Conservation (phyloP, 2,329 filamentous ascomycete species). For the Xylariaceae sp. region DNA sequence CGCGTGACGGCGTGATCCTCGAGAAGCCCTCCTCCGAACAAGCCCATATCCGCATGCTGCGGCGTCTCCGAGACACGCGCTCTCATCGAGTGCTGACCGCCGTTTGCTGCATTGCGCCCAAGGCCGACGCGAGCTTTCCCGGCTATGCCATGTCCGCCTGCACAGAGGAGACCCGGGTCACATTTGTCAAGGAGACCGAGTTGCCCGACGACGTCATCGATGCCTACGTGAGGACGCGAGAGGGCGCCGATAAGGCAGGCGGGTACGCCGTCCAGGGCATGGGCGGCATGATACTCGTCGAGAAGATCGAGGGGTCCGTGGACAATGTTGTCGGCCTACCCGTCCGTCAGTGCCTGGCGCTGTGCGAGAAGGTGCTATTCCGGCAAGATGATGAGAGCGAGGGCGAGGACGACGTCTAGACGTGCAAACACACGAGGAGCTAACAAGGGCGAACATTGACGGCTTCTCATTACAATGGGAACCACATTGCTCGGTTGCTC, state of each 20-base stretch:
- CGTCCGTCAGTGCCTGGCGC: constrained; percentile 67
- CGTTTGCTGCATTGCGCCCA: constrained; percentile 75
- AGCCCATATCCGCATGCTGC: constrained; percentile 81
- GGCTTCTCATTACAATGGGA: background rate
- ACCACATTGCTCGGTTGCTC: no score
- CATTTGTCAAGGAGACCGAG: constrained; percentile 64
- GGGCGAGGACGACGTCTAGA: constrained; percentile 4
- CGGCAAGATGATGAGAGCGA: constrained; percentile 59
- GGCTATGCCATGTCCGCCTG: constrained; percentile 78
- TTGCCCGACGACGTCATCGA: constrained; percentile 75
- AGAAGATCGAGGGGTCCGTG: constrained; percentile 81
- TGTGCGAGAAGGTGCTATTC: constrained; percentile 86
- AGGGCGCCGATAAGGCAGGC: constrained; percentile 93
- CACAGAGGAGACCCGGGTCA: constrained; percentile 89
- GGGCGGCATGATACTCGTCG: constrained; percentile 79
- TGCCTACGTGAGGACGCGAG: constrained; percentile 73
- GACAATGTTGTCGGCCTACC: constrained; percentile 95
- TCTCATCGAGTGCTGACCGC: constrained; percentile 83
- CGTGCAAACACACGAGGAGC: background rate
- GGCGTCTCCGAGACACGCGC: constrained; percentile 69
- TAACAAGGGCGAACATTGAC: background rate
- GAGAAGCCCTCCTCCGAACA: constrained; percentile 84
- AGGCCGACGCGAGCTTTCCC: constrained; percentile 74
- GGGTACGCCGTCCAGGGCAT: constrained; percentile 92
- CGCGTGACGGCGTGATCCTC: constrained; percentile 68